These are phyloP conservation scores for Pythium oligandrum DNA, from an alignment of 352 stramenopile genomes.

Conservation along the genomic window DNA sequence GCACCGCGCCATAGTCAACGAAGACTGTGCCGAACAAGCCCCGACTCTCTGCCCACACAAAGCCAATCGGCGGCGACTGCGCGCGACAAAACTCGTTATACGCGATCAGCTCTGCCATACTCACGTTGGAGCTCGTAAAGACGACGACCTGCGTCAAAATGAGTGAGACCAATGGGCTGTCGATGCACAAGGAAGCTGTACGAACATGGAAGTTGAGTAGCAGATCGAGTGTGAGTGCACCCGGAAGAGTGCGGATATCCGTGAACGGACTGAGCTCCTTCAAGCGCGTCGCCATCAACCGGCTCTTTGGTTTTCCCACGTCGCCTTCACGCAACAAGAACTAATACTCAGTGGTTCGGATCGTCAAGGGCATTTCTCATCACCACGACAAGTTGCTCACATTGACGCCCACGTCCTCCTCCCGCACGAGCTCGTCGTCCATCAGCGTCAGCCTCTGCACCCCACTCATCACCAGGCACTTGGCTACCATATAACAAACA, in stretches of 20 bases:
- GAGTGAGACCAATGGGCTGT: no score
- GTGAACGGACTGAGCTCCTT: conserved; percentile 22
- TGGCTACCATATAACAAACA: conserved; percentile 13
- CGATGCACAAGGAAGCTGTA: not conserved
- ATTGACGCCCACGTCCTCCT: conserved; percentile 29
- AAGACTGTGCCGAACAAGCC: conserved; percentile 35
- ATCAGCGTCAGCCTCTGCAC: conserved; percentile 33
- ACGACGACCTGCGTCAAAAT: conserved; percentile 26
- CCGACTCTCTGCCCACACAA: conserved; percentile 32
- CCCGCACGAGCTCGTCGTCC: conserved; percentile 36
- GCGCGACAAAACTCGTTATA: conserved; percentile 44
- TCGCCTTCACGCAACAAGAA: conserved; percentile 29
- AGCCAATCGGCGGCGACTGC: conserved; percentile 31
- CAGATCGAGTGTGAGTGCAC: conserved; percentile 28
- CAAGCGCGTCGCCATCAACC: conserved; percentile 24
- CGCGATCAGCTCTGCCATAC: conserved; percentile 36
- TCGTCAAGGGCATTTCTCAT: not conserved
- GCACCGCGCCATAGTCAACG: conserved; percentile 23
- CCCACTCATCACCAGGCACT: conserved; percentile 29
- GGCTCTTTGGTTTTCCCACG: conserved; percentile 25
- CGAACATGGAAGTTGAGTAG: conserved; percentile 40
- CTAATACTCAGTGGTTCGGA: conserved; percentile 5
- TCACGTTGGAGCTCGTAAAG: conserved; percentile 27
- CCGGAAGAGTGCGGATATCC: conserved; percentile 26
- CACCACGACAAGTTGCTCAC: not conserved